Base-by-base conservation (phyloP, 495 filamentous ascomycete genomes). In the Penicillium angulare region DNA sequence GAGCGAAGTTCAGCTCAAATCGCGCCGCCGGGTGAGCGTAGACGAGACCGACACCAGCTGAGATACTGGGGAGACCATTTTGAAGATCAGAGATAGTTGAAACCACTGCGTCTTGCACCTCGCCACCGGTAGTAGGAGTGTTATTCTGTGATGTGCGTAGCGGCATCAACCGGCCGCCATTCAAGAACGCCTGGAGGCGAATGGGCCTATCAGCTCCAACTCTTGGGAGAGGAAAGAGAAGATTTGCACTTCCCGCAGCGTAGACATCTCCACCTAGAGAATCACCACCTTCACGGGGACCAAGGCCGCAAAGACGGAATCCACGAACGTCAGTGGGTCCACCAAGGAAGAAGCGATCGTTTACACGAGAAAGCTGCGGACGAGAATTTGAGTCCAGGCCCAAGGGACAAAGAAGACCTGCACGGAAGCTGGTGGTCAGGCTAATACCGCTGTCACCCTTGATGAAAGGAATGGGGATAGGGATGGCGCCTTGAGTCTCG, bases 321-420 rank as follows among this genome's bases (percentile, higher is more conserved):
- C 92, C 93, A 43, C 93, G 87, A 23, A 98, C 89, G 63, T 96
- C 90, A 17, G 90, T 95, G 0, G 93, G 92, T 0, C 95, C 93
- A 38, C 93, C 93, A 32, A 98, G 89, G 43, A 86, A 81, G 76
- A 98, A 97, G 24, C 93, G 90, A 67, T 98, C 93, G 68, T 92
- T 96, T 55, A 96, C 79, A 21, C 89, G 81, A 43, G 89, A 92
- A 3, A 86, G 82, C 26, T 75, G 76, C 24, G 67, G 82, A 16
- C 53, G 76, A 7, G 63, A 55, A 40, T 72, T 68, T 16, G 76
- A 79, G 17, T 75, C 73, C 22, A 87, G 64, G 8, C 79, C 71
- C 26, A 87, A 72, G 38, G 84, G 84, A 50, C 79, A 83, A 29
- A 87, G 67, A n/a, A 87, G 53, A 7, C 84, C 84, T 2, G 79